phyloP scores from a whole-genome alignment of 2,329 filamentous ascomycete species.

The Chrysoporthe cubensis region DNA sequence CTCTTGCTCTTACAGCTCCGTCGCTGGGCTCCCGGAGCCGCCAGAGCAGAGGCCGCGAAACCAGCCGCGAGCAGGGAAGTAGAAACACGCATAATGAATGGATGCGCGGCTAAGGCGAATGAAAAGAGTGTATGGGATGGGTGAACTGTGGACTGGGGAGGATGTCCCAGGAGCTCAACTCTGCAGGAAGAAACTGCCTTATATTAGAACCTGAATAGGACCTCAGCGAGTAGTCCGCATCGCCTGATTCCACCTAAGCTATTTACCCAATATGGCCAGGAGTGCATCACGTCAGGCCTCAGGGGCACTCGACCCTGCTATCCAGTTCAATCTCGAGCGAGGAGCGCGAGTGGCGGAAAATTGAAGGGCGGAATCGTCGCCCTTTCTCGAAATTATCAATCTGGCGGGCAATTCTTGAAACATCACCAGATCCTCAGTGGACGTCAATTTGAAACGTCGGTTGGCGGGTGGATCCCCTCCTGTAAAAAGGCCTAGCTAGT shows the following conservation, averaged over 20 bases:
- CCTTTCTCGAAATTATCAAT: neutral
- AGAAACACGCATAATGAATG: slow-evolving; percentile 29
- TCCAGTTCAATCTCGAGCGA: neutral
- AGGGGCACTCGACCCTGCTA: neutral
- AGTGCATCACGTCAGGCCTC: neutral
- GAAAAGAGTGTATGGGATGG: neutral
- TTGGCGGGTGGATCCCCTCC: neutral
- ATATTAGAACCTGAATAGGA: neutral
- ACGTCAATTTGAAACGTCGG: slow-evolving; percentile 3
- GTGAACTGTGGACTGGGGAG: neutral
- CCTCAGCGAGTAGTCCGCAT: too few species aligned
- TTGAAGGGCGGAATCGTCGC: neutral
- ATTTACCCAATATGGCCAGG: neutral
- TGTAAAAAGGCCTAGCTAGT: neutral
- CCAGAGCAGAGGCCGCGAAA: slow-evolving; percentile 28
- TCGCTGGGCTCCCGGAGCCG: slow-evolving; percentile 23
- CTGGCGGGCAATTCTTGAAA: slow-evolving; percentile 1
- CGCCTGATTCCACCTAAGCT: too few species aligned
- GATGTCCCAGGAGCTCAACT: neutral
- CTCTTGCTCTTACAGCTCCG: slow-evolving; percentile 17
- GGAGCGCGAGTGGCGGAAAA: slow-evolving; percentile 7
- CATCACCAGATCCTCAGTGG: slow-evolving; percentile 1
- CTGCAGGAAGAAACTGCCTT: neutral
- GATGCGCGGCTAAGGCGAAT: neutral
- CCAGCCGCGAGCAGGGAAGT: slow-evolving; percentile 30